Percentiles rank a stretch among this genome's conserved stretches.
Evolutionary conservation across 129 eudicot species (phyloP).

Genomic region (Oenanthe sinensis): DNA sequence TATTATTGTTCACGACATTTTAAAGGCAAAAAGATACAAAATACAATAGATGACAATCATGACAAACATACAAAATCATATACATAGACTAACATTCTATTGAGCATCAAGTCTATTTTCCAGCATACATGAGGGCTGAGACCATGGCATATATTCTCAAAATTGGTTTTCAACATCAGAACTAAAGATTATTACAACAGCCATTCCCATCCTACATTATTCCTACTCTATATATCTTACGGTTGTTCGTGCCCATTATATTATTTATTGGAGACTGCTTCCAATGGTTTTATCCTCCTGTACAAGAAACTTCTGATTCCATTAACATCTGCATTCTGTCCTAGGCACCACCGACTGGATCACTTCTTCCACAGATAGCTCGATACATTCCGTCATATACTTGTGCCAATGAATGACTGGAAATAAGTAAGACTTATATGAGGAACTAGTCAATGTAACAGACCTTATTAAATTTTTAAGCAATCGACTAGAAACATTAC

Average conservation of each 20-base stretch:
- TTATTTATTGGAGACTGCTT: not conserved
- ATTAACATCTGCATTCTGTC: constrained; percentile 1
- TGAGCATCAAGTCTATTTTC: not conserved
- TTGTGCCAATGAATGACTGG: not conserved
- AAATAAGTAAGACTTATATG: not conserved
- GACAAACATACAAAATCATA: not conserved
- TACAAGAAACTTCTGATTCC: not conserved
- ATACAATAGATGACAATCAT: not conserved
- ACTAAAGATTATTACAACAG: not conserved
- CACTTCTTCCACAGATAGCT: not conserved
- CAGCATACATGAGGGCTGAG: not conserved
- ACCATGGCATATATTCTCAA: not conserved
- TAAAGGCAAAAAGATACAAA: not conserved
- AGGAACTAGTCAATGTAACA: not conserved
- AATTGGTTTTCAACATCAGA: not conserved
- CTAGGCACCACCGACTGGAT: not conserved
- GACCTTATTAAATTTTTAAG: not conserved
- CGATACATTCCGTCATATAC: not conserved
- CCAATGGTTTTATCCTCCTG: not conserved
- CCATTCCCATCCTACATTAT: not conserved
- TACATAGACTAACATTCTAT: not conserved
- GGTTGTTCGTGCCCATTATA: not conserved
- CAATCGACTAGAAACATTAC: not conserved
- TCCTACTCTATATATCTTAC: not conserved
- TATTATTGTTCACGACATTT: not conserved